Evolutionary conservation across 345 rosid genomes (phyloP).

Genomic region (Pelargonium nanum): DNA sequence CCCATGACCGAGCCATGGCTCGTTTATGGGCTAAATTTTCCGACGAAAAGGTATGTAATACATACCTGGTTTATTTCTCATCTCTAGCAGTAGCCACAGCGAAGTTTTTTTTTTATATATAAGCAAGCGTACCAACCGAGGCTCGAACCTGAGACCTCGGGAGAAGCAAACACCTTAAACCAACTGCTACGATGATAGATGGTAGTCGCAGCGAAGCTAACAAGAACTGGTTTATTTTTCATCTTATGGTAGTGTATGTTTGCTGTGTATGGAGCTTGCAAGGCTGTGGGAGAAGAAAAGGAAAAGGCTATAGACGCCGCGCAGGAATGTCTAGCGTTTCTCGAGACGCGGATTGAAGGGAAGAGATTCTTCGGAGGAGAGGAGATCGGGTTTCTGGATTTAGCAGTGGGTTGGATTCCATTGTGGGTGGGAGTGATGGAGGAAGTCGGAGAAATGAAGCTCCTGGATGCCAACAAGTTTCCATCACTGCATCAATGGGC

Average conservation of each 20-base stretch:
- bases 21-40: conserved; percentile 27
- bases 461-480: conserved; percentile 9
- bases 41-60: conserved; percentile 18
- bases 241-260: not conserved
- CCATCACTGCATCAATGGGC: conserved; percentile 12
- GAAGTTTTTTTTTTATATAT: not conserved
- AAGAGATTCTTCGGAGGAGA: conserved; percentile 18
- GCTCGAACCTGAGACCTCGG: too few relatives aligned
- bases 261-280: conserved; percentile 1
- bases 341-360: conserved; percentile 9
- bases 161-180: too few relatives aligned
- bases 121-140: not conserved
- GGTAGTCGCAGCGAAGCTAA: not conserved
- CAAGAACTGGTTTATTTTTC: not conserved
- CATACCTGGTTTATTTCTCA: not conserved
- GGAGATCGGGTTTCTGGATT: conserved; percentile 10
- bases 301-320: conserved; percentile 8
- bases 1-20: conserved; percentile 19
- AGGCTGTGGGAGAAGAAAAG: conserved; percentile 5
- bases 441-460: conserved; percentile 2
- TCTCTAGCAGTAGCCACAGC: not conserved
- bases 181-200: too few relatives aligned
- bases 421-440: conserved; percentile 9
- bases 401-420: conserved; percentile 3
- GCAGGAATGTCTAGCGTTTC: not conserved